These are phyloP conservation scores for Epichloe gansuensis DNA, from an alignment of 2,329 filamentous ascomycete species.

Conservation along the genomic window DNA sequence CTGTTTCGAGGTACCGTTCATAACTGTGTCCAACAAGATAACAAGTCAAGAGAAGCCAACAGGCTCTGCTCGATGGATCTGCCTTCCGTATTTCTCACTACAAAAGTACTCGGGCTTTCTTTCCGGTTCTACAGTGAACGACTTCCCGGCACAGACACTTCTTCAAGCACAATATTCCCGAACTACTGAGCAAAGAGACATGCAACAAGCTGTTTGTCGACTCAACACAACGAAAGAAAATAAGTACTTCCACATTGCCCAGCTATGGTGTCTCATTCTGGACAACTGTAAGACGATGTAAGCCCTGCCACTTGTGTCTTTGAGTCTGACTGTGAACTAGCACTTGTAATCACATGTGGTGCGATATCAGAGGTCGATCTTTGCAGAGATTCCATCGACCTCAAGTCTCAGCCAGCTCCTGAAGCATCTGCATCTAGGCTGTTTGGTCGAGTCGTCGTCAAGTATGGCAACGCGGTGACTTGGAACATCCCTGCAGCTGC, in stretches of 20 bases:
- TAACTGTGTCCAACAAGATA: slow-evolving; percentile 10
- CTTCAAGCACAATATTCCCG: slow-evolving; percentile 31
- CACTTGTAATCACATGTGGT: slow-evolving; percentile 29
- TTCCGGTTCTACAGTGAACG: slow-evolving; percentile 16
- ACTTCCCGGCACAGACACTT: slow-evolving; percentile 30
- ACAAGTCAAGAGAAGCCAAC: slow-evolving; percentile 4
- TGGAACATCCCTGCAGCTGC: slow-evolving; percentile 27
- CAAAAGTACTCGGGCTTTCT: slow-evolving; percentile 28
- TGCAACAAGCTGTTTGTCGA: slow-evolving; percentile 33
- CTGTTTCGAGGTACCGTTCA: slow-evolving; percentile 24
- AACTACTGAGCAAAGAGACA: slow-evolving; percentile 26
- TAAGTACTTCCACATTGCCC: slow-evolving; percentile 34
- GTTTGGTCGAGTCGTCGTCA: slow-evolving; percentile 20
- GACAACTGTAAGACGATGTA: slow-evolving; percentile 24
- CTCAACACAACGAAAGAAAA: slow-evolving; percentile 20
- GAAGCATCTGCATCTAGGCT: slow-evolving; percentile 6
- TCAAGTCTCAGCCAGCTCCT: slow-evolving; percentile 18
- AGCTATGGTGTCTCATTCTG: slow-evolving; percentile 34
- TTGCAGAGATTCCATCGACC: slow-evolving; percentile 19
- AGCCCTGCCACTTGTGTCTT: no score
- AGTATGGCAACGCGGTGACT: slow-evolving; percentile 20
- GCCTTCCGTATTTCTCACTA: slow-evolving; percentile 34
- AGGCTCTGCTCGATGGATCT: slow-evolving; percentile 25
- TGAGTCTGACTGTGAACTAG: slow-evolving; percentile 8
- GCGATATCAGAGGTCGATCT: slow-evolving; percentile 22